Conservation (phyloP, 352 stramenopile species). For the Salisapilia sapeloensis region DNA sequence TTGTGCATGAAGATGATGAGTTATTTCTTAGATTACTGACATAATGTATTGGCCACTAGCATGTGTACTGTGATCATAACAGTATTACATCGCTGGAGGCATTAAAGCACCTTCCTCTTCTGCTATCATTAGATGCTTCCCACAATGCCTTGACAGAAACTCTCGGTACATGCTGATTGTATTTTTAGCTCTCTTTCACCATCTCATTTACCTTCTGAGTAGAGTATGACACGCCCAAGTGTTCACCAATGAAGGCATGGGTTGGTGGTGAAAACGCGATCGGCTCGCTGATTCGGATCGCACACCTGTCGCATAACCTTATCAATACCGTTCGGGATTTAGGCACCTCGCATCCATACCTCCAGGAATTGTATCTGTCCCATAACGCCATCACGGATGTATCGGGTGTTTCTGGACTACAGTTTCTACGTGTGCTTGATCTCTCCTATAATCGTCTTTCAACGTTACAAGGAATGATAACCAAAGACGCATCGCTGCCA, state of each 20-base stretch:
- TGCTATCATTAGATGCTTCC: constrained; percentile 37
- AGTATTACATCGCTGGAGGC: constrained; percentile 19
- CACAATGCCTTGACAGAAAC: constrained; percentile 38
- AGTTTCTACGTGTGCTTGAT: constrained; percentile 47
- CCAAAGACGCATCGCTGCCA: background rate
- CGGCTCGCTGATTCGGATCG: constrained; percentile 38
- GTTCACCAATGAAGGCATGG: constrained; percentile 29
- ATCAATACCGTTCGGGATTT: constrained; percentile 39
- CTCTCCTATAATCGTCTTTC: constrained; percentile 47
- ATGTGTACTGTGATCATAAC: constrained; percentile 36
- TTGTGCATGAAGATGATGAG: background rate
- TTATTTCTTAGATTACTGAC: background rate
- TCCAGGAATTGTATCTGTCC: constrained; percentile 41
- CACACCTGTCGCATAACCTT: constrained; percentile 25
- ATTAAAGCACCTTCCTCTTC: constrained; percentile 21
- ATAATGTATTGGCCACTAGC: constrained; percentile 15
- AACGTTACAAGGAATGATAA: constrained; percentile 16
- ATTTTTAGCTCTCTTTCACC: background rate
- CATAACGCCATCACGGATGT: constrained; percentile 39
- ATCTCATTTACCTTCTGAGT: background rate
- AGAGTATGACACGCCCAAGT: constrained; percentile 47
- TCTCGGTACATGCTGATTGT: constrained; percentile 7
- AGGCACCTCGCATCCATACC: constrained; percentile 24
- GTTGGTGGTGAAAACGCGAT: constrained; percentile 35
- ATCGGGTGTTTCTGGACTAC: constrained; percentile 23